Conservation (phyloP, 208 protist genomes). For the Trypanosoma rangeli region DNA sequence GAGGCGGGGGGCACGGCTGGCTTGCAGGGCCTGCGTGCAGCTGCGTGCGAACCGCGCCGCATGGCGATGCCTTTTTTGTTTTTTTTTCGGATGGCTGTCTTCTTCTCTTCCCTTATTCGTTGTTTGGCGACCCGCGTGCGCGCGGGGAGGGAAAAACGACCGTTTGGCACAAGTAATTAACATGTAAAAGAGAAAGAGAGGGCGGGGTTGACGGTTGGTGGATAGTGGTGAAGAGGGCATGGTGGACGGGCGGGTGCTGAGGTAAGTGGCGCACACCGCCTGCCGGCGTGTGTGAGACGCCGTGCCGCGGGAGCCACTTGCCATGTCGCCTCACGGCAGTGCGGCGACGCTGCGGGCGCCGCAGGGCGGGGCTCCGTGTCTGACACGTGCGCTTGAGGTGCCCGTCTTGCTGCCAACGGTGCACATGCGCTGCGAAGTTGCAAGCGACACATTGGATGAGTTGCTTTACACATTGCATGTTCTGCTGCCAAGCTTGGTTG, state of each 20-base stretch:
- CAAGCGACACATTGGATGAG: neutral
- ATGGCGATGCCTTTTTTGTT: neutral
- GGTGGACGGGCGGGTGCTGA: neutral
- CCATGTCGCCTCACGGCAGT: slow-evolving; percentile 9
- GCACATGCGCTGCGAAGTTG: slow-evolving; percentile 1
- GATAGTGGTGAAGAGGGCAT: neutral
- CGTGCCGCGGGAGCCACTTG: slow-evolving; percentile 8
- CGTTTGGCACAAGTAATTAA: neutral
- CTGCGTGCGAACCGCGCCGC: neutral
- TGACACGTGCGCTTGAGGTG: slow-evolving; percentile 23
- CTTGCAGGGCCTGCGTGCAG: too few species aligned
- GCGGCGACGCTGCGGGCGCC: neutral
- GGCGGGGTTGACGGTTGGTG: too few species aligned
- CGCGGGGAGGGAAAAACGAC: neutral
- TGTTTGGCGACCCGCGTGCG: neutral
- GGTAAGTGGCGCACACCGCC: slow-evolving; percentile 11
- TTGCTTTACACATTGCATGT: slow-evolving; percentile 17
- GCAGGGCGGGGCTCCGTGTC: neutral
- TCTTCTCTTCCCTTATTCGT: slow-evolving; percentile 9
- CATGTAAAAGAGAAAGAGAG: neutral
- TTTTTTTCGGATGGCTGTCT: neutral
- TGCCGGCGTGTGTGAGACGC: slow-evolving; percentile 6
- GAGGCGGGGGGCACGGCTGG: too few species aligned
- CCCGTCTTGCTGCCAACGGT: slow-evolving; percentile 9
- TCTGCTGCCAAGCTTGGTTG: slow-evolving; percentile 8